Conservation (phyloP, 441 rosid species). For the Jatropha multifida region DNA sequence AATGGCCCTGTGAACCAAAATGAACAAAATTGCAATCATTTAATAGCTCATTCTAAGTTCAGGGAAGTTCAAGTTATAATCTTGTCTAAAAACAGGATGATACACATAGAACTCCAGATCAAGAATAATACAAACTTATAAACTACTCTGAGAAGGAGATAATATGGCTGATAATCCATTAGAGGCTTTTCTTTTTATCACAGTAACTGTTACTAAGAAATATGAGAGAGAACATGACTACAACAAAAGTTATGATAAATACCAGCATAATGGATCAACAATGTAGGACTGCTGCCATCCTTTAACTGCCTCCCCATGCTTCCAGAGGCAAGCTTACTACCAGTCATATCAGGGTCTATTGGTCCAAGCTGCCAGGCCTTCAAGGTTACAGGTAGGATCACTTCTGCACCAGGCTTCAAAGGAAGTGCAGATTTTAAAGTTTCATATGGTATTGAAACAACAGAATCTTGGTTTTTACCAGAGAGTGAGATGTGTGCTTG, state of each 20-base stretch:
- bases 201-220: neutral
- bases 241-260: constrained; percentile 5
- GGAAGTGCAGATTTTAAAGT: constrained; percentile 77
- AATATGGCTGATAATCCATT: neutral
- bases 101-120: neutral
- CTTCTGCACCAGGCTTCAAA: constrained; percentile 92
- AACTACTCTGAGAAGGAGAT: neutral
- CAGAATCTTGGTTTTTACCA: constrained; percentile 94
- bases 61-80: neutral
- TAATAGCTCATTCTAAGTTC: neutral
- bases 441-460: constrained; percentile 69
- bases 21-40: constrained; percentile 14
- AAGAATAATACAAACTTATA: neutral
- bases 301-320: constrained; percentile 64
- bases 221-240: neutral
- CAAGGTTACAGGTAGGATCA: constrained; percentile 75
- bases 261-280: constrained; percentile 95
- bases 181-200: neutral
- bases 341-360: constrained; percentile 55
- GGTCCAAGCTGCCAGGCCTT: constrained; percentile 91
- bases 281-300: constrained; percentile 75
- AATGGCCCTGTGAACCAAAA: constrained; percentile 57
- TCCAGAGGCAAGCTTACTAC: constrained; percentile 52
- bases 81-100: neutral
- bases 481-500: constrained; percentile 92